These are phyloP conservation scores for Teratosphaeria zuluensis DNA, from an alignment of 2,329 filamentous ascomycete genomes.

Conservation along the genomic window DNA sequence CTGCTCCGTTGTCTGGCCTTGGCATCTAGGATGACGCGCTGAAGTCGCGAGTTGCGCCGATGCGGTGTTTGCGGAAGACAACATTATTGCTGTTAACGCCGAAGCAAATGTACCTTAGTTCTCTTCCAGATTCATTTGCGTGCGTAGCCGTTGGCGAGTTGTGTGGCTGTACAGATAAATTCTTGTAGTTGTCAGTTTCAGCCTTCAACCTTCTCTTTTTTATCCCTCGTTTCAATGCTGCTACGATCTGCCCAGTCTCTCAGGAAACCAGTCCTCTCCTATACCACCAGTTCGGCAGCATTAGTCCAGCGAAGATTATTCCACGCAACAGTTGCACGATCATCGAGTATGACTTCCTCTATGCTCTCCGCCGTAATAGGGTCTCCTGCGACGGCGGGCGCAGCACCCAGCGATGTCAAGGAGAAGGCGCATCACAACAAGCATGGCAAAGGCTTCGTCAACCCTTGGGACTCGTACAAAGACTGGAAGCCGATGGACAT, in stretches of 20 bases:
- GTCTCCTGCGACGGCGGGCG: constrained; percentile 27
- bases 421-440: constrained; percentile 43
- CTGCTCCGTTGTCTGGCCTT: not conserved
- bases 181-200: not conserved
- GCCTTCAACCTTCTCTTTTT: not conserved
- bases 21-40: not conserved
- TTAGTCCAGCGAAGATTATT: not conserved
- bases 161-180: too few species aligned
- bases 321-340: not conserved
- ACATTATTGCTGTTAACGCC: not conserved
- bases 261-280: not conserved
- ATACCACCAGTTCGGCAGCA: not conserved
- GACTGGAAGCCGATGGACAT: constrained; percentile 30
- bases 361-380: constrained; percentile 33
- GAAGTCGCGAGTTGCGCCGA: not conserved
- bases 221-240: not conserved
- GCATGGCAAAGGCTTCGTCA: constrained; percentile 45
- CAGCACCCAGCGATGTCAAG: constrained; percentile 36
- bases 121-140: not conserved
- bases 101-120: not conserved
- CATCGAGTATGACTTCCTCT: constrained; percentile 12
- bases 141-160: not conserved
- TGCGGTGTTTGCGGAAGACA: not conserved
- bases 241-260: not conserved
- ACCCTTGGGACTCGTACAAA: constrained; percentile 47